Evolutionary conservation across 345 rosid genomes (phyloP).

Genomic region (Eucalyptus erythrocorys): DNA sequence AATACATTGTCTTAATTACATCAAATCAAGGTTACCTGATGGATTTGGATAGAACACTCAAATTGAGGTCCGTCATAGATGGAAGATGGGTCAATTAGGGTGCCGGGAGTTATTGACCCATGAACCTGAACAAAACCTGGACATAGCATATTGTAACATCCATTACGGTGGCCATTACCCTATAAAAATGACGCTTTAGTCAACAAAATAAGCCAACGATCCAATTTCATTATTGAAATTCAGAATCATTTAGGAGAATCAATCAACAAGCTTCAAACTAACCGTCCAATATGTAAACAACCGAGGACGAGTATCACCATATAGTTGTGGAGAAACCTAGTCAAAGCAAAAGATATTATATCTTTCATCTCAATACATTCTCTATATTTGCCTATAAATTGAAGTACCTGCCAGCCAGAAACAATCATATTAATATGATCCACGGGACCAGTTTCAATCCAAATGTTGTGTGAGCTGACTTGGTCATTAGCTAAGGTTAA

Average conservation of each 20-base stretch:
- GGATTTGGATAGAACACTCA: accelerated
- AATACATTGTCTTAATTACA: not conserved
- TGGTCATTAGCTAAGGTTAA: not conserved
- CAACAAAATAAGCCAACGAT: not conserved
- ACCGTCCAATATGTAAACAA: not conserved
- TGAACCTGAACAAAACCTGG: not conserved
- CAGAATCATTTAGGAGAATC: not conserved
- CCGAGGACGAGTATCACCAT: not conserved
- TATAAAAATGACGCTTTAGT: not conserved
- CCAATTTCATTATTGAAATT: not conserved
- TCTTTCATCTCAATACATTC: too few relatives aligned
- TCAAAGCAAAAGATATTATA: not conserved
- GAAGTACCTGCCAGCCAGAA: too few relatives aligned
- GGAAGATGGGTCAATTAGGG: not conserved
- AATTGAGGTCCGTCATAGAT: not conserved
- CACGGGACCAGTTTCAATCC: not conserved
- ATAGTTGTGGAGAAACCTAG: not conserved
- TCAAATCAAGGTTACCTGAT: not conserved
- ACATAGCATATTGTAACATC: not conserved
- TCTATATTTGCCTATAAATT: too few relatives aligned
- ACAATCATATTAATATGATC: not conserved
- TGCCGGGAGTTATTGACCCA: not conserved
- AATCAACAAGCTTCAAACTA: not conserved
- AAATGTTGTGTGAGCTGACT: not conserved
- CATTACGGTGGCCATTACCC: not conserved